phyloP scores from a whole-genome alignment of 495 filamentous ascomycete genomes.

The Penicillium flavigenum region DNA sequence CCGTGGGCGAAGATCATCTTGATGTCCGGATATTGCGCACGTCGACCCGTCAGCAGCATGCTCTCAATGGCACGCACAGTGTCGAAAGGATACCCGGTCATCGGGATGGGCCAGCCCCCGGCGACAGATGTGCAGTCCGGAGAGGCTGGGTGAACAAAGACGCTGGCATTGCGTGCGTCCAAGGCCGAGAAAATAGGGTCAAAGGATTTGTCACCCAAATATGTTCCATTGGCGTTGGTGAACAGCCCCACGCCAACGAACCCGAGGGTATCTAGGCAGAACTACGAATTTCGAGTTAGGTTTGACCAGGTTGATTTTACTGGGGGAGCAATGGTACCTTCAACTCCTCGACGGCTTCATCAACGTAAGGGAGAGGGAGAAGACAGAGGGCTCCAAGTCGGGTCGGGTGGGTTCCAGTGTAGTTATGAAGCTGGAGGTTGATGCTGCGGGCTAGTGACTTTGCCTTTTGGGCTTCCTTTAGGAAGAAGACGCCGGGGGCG shows the following conservation, averaged over 20 bases:
- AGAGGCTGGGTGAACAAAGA: constrained; percentile 56
- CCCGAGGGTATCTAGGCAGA: constrained; percentile 28
- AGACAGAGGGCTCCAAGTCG: constrained; percentile 49
- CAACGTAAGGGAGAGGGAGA: constrained; percentile 48
- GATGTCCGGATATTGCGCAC: constrained; percentile 42
- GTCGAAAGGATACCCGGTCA: constrained; percentile 60
- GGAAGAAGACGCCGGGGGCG: no score
- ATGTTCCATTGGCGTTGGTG: constrained; percentile 48
- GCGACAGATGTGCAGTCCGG: constrained; percentile 29
- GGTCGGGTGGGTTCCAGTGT: constrained; percentile 11
- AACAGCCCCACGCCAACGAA: constrained; percentile 49
- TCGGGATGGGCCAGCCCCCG: constrained; percentile 43
- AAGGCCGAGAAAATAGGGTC: constrained; percentile 42
- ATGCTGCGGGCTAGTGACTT: no score
- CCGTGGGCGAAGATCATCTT: constrained; percentile 51
- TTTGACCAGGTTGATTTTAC: background rate
- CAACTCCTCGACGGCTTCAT: constrained; percentile 37
- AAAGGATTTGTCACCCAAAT: constrained; percentile 47
- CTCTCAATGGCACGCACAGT: constrained; percentile 49
- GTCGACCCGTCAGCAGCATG: constrained; percentile 49
- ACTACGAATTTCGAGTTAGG: constrained; percentile 1
- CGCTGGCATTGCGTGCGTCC: constrained; percentile 31
- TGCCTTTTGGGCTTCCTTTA: no score
- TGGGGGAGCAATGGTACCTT: constrained; percentile 25
- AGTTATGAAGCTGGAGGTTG: no score